Base-by-base conservation (phyloP, 176 grass and related monocot genomes). In the Dactylis glomerata region DNA sequence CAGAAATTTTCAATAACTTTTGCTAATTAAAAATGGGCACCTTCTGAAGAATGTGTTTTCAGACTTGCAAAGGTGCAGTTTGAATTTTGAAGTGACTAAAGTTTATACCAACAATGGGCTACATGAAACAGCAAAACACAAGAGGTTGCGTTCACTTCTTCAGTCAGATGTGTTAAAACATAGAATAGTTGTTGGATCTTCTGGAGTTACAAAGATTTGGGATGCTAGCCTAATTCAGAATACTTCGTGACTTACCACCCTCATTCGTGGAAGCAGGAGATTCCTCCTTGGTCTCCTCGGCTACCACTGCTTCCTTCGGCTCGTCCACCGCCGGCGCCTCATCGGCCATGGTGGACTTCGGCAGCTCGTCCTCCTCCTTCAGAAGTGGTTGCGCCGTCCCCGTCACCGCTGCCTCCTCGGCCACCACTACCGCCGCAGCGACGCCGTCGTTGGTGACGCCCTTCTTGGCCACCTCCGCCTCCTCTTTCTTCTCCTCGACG, bases 261-360 rank as follows among this genome's bases (percentile, higher is more conserved):
- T 88, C 61, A 4, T 19, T 71, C 31, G 54, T 62, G 4, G 19
- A 62, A 89, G 73, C 59, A 55, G 86, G 32, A 47, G 83, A 38
- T 20, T 68, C 7, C 14, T 26, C 66, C 50, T 38, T 27, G 3
- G 46, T 3, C 78, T 67, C 44, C 13, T 54, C 67, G 6, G 80
- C 42, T 23, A 14, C 50, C 11, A 10, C 24, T 19, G 70, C 64
- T 14, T 41, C 82, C 10, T 84, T 79, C 19, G 57, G 24, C 13
- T 32, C 59, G 26, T 79, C 81, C 66, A 34, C 54, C 40, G 9
- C 82, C 51, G 26, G 24, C 23, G 33, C 66, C 38, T 59, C 80
- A 1, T 79, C 66, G 10, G 47, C 67, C 66, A 83, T 90, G 80
- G 46, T 86, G 37, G 84, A 87, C 32, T 58, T 62, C 23, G 80